Percentiles rank a stretch among this genome's conserved stretches.
These are phyloP conservation scores for Populus hybrid DNA, from an alignment of 441 rosid genomes.

Conservation along the genomic window DNA sequence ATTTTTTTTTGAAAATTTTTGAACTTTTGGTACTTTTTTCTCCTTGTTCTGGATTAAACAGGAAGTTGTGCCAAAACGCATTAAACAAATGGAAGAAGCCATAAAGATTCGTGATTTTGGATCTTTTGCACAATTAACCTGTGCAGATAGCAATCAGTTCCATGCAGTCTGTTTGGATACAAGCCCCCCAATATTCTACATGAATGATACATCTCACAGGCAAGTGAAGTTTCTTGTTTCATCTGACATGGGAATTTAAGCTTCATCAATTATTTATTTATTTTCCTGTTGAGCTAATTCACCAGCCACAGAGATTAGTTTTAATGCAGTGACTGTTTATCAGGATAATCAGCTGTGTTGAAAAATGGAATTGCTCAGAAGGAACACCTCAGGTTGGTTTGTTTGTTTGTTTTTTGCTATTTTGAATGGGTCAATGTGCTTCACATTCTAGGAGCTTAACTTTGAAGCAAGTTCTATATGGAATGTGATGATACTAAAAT, in stretches of 20 bases:
- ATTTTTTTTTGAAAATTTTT: background rate
- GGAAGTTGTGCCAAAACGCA: conserved; percentile 92
- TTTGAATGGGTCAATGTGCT: background rate
- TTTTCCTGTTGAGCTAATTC: conserved; percentile 1
- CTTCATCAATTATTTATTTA: background rate
- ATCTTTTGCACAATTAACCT: conserved; percentile 68
- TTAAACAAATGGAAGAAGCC: conserved; percentile 78
- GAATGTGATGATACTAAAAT: background rate
- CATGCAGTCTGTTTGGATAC: conserved; percentile 96
- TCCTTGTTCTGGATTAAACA: conserved; percentile 21
- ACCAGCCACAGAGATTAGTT: conserved; percentile 2
- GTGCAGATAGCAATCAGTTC: conserved; percentile 94
- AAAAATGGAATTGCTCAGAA: conserved; percentile 84
- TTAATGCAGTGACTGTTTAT: conserved; percentile 11
- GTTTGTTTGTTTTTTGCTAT: conserved; percentile 1
- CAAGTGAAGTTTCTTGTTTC: conserved; percentile 20
- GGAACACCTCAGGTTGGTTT: conserved; percentile 88
- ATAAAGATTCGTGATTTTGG: conserved; percentile 63
- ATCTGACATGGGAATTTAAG: conserved; percentile 8
- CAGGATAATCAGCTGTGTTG: conserved; percentile 87
- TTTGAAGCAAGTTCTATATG: background rate
- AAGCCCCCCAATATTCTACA: conserved; percentile 89
- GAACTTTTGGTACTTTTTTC: background rate
- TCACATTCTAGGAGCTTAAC: background rate
- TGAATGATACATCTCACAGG: conserved; percentile 99